Base-by-base conservation (phyloP, 2,329 filamentous ascomycete genomes). In the Colletotrichum destructivum region DNA sequence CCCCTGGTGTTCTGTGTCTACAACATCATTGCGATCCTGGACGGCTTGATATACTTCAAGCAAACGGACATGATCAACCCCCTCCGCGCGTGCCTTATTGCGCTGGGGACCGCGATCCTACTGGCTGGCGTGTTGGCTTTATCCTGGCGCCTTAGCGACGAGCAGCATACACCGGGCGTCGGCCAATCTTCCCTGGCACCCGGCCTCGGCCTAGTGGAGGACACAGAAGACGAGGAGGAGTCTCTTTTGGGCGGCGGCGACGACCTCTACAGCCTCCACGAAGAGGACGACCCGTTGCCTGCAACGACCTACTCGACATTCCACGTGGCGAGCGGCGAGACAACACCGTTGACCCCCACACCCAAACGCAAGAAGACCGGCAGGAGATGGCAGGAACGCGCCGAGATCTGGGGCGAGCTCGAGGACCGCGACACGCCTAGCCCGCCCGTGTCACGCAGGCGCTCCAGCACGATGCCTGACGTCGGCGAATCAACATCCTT, bases 1-100 rank as follows among this genome's bases (percentile, higher is more conserved):
- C 96, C 96, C 6, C 92, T 98, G 76, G 95, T 98, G 49, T 99
- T 99, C 83, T 99, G 96, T 87, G 91, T 98, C 75, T 99, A 98
- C 88, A 99, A 99, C 86, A 98, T 99, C 78, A 95, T 98, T 78
- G 96, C 96, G 75, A 99, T 99, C 76, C 86, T 98, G 76, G 96
- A 99, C 82, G 96, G 96, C 42, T 88, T 99, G 76, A 98, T 99
- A 77, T 99, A 98, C 83, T 99, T 98, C 84, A 89, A 93, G 77
- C 96, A 99, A 82, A 93, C 92, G 64, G 92, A 94, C 74, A 88
- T 93, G 67, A 90, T 99, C 74, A 91, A 92, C 18, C 87, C 90
- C 0, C 83, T 96, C 2, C 92, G 94, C 78, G 96, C 93, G 18
- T 90, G 91, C 47, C 88, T 97, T 54, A 97, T 98, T 74, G 90